These are phyloP conservation scores for Sugiyamaella smithiae DNA, from an alignment of 805 yeast genomes.

Conservation along the genomic window DNA sequence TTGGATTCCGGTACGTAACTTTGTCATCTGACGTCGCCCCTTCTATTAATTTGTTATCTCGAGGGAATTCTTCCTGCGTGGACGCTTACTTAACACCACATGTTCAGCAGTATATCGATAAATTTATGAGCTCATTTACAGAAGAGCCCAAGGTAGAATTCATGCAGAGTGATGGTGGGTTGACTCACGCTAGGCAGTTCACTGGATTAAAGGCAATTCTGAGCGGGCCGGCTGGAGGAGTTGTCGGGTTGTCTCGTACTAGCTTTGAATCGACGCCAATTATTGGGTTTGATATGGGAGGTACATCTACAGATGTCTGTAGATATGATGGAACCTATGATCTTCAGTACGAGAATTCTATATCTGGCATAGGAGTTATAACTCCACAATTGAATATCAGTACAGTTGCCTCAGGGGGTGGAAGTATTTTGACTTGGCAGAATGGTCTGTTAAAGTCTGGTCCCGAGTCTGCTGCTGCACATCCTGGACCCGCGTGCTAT, in stretches of 20 bases:
- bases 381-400: constrained; percentile 78
- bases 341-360: constrained; percentile 77
- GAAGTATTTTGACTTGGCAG: constrained; percentile 61
- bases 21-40: constrained; percentile 67
- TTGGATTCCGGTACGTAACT: constrained; percentile 68
- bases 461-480: constrained; percentile 81
- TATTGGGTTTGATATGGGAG: constrained; percentile 87
- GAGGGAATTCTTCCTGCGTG: constrained; percentile 74
- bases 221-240: constrained; percentile 98
- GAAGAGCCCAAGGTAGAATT: constrained; percentile 42
- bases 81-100: constrained; percentile 84
- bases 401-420: constrained; percentile 85
- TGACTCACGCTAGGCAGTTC: constrained; percentile 75
- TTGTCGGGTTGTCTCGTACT: constrained; percentile 85
- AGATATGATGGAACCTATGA: constrained; percentile 66
- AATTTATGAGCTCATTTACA: constrained; percentile 41
- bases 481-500: constrained; percentile 87
- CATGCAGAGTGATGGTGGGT: constrained; percentile 97
- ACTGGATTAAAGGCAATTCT: constrained; percentile 84
- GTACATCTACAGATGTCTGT: constrained; percentile 82
- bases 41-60: constrained; percentile 68
- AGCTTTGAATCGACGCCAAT: constrained; percentile 64
- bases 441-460: constrained; percentile 77
- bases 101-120: constrained; percentile 55
- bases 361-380: constrained; percentile 77